Evolutionary conservation across 495 filamentous ascomycete genomes (phyloP).

Genomic region (Chaetomidium leptoderma): DNA sequence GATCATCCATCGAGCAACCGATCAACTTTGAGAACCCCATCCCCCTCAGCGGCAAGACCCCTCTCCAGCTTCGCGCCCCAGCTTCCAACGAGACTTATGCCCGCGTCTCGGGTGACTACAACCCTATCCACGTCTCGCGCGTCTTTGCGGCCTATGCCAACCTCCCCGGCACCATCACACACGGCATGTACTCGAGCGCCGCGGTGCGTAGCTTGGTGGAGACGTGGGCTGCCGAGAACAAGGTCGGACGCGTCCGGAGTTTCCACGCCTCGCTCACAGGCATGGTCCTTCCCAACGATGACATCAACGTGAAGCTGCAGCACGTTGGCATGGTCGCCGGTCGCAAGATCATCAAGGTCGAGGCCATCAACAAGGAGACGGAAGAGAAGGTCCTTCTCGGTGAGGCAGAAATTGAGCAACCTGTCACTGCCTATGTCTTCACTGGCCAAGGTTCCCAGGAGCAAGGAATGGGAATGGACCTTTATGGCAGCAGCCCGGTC

Average conservation of each 20-base stretch:
- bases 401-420: constrained; percentile 97
- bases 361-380: constrained; percentile 85
- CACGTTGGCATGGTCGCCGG: constrained; percentile 97
- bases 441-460: constrained; percentile 97
- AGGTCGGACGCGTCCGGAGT: constrained; percentile 92
- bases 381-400: constrained; percentile 93
- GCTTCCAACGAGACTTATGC: constrained; percentile 97
- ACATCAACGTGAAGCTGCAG: constrained; percentile 87
- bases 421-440: constrained; percentile 95
- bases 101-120: constrained; percentile 95
- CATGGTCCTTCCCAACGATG: constrained; percentile 96
- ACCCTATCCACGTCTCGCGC: constrained; percentile 96
- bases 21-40: constrained; percentile 97
- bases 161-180: constrained; percentile 92
- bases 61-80: constrained; percentile 81
- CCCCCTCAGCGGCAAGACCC: constrained; percentile 86
- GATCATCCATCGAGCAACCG: constrained; percentile 90
- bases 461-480: constrained; percentile 99
- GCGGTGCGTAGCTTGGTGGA: constrained; percentile 97
- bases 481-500: constrained; percentile 86
- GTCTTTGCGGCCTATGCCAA: constrained; percentile 94
- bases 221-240: constrained; percentile 98
- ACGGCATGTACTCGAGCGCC: constrained; percentile 98
- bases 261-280: constrained; percentile 93
- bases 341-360: constrained; percentile 98